Evolutionary conservation across 2,329 filamentous ascomycete genomes (phyloP).

Genomic region (Zasmidium citrigriseum): DNA sequence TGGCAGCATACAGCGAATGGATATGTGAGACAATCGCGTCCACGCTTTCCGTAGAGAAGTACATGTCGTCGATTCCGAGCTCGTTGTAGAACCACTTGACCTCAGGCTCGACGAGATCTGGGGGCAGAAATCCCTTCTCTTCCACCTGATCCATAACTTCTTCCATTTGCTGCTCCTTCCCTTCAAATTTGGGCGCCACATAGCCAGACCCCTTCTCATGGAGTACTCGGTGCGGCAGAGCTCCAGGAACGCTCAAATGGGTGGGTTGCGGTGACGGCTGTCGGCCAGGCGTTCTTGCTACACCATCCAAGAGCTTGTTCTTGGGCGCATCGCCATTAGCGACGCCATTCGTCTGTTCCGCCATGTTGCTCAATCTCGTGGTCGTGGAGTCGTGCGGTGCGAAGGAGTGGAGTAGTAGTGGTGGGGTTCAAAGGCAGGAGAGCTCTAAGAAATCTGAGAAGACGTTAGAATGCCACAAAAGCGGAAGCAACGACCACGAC

Average conservation of each 20-base stretch:
- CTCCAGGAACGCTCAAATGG: constrained; percentile 72
- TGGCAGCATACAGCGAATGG: constrained; percentile 93
- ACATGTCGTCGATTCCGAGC: constrained; percentile 96
- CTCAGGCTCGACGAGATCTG: constrained; percentile 78
- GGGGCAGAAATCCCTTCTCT: constrained; percentile 82
- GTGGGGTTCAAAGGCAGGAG: constrained; percentile 1
- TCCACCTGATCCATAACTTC: constrained; percentile 80
- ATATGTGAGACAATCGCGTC: constrained; percentile 91
- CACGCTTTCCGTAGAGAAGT: constrained; percentile 87
- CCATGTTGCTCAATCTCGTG: constrained; percentile 12
- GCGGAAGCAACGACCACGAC: background rate
- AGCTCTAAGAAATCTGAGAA: background rate
- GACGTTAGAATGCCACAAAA: background rate
- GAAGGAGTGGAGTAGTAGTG: background rate
- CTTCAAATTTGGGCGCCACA: constrained; percentile 89
- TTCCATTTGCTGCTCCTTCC: constrained; percentile 89
- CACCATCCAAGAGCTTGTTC: constrained; percentile 61
- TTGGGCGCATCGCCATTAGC: constrained; percentile 25
- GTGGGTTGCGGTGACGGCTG: constrained; percentile 86
- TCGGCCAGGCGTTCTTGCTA: constrained; percentile 56
- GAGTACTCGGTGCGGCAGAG: constrained; percentile 58
- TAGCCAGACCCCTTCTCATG: constrained; percentile 92
- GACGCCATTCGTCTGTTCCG: constrained; percentile 10
- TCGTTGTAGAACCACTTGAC: constrained; percentile 97
- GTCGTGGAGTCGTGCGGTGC: background rate